Conservation (phyloP, 352 stramenopile genomes). For the Globisporangium perplexum region DNA sequence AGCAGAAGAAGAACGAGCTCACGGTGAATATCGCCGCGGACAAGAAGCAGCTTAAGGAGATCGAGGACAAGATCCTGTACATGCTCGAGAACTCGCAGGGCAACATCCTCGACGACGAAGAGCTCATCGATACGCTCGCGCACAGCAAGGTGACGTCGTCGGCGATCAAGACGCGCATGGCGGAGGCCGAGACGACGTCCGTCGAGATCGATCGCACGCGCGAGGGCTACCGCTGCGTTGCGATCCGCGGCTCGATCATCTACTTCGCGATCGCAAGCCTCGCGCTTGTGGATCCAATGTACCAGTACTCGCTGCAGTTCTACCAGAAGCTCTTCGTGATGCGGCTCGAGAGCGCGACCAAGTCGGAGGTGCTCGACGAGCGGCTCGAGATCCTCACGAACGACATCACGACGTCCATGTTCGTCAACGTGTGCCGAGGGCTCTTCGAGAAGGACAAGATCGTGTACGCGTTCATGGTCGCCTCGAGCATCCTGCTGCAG, state of each 20-base stretch:
- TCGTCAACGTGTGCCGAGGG: slow-evolving; percentile 91
- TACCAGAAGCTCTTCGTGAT: slow-evolving; percentile 92
- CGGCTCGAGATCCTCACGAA: slow-evolving; percentile 89
- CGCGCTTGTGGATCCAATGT: slow-evolving; percentile 92
- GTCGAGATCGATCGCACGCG: slow-evolving; percentile 88
- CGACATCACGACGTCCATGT: slow-evolving; percentile 91
- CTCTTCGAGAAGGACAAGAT: slow-evolving; percentile 96
- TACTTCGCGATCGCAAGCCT: slow-evolving; percentile 94
- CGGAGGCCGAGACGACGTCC: slow-evolving; percentile 86
- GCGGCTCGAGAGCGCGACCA: slow-evolving; percentile 77
- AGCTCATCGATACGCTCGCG: slow-evolving; percentile 89
- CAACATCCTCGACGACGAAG: slow-evolving; percentile 94
- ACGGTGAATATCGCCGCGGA: slow-evolving; percentile 91
- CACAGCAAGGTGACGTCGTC: slow-evolving; percentile 89
- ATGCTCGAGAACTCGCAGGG: slow-evolving; percentile 91
- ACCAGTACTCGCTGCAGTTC: slow-evolving; percentile 94
- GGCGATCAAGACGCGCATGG: slow-evolving; percentile 88
- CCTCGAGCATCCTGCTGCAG: slow-evolving; percentile 82
- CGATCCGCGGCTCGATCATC: slow-evolving; percentile 87
- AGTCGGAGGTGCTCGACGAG: slow-evolving; percentile 74
- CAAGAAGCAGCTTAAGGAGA: slow-evolving; percentile 92
- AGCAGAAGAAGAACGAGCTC: slow-evolving; percentile 90
- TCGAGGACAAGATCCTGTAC: slow-evolving; percentile 93
- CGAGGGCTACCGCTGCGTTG: slow-evolving; percentile 89
- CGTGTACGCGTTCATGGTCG: slow-evolving; percentile 93